Conservation (phyloP, 169 alveolate genomes). For the Plasmodium ovale region DNA sequence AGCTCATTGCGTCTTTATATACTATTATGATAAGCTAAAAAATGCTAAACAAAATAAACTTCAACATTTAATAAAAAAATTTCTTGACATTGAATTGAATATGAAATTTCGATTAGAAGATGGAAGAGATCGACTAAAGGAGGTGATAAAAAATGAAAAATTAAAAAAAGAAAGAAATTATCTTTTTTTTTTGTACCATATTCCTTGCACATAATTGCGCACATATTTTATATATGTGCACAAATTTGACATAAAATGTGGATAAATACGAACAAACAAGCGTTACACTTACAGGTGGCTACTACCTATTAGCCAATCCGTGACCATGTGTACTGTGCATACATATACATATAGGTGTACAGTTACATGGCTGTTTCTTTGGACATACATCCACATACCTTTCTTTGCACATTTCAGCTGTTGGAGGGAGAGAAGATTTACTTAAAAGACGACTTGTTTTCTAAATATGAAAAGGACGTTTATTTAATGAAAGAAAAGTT, state of each 20-base stretch:
- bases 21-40: constrained; percentile 50
- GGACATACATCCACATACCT: neutral
- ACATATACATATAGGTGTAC: neutral
- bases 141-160: constrained; percentile 41
- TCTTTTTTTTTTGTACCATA: no score
- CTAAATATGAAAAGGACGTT: constrained; percentile 38
- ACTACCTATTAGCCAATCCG: no score
- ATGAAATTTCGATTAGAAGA: constrained; percentile 17
- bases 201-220: no score
- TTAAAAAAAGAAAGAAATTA: neutral
- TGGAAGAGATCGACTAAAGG: constrained; percentile 18
- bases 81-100: constrained; percentile 26
- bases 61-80: constrained; percentile 36
- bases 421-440: constrained; percentile 26
- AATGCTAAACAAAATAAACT: constrained; percentile 27
- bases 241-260: no score
- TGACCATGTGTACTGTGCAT: no score
- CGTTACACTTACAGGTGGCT: no score
- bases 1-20: constrained; percentile 33
- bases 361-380: no score
- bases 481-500: constrained; percentile 62
- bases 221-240: no score
- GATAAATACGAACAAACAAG: no score
- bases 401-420: neutral
- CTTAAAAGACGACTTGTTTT: constrained; percentile 26